These are phyloP conservation scores for Hansenula anomala DNA, from an alignment of 1,139 yeast species.

Conservation along the genomic window DNA sequence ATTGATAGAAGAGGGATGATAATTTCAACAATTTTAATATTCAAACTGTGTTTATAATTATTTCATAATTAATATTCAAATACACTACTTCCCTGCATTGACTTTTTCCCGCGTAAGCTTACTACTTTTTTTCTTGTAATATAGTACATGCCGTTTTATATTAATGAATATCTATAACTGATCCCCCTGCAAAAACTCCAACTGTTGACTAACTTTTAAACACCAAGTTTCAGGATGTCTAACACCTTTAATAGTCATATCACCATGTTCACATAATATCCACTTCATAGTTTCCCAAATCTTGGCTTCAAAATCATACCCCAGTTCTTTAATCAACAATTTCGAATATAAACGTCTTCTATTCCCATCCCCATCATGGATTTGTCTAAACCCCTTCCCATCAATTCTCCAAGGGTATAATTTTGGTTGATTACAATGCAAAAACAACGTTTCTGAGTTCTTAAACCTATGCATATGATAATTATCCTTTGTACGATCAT, in stretches of 20 bases:
- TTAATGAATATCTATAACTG: no score
- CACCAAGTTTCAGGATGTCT: slow-evolving; percentile 17
- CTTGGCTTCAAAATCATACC: slow-evolving; percentile 19
- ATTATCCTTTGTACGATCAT: slow-evolving; percentile 14
- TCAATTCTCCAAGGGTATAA: slow-evolving; percentile 23
- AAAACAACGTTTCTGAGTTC: slow-evolving; percentile 17
- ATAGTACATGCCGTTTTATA: no score
- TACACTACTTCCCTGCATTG: no score
- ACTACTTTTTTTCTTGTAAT: no score
- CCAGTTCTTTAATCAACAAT: slow-evolving; percentile 15
- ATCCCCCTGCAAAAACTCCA: slow-evolving; percentile 13
- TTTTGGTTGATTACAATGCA: slow-evolving; percentile 24
- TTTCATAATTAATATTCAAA: no score
- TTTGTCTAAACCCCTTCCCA: slow-evolving; percentile 18
- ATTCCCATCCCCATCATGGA: slow-evolving; percentile 12
- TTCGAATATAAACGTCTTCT: slow-evolving; percentile 19
- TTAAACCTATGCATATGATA: slow-evolving; percentile 16
- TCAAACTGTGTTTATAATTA: no score
- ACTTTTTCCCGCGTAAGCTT: no score
- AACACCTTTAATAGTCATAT: slow-evolving; percentile 19
- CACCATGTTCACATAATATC: slow-evolving; percentile 22
- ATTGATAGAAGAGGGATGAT: no score
- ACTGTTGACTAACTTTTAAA: slow-evolving; percentile 13
- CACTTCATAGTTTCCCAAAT: slow-evolving; percentile 21
- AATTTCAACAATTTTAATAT: no score